These are phyloP conservation scores for Gypsophila paniculata DNA, from an alignment of 179 eudicot species.

Conservation along the genomic window DNA sequence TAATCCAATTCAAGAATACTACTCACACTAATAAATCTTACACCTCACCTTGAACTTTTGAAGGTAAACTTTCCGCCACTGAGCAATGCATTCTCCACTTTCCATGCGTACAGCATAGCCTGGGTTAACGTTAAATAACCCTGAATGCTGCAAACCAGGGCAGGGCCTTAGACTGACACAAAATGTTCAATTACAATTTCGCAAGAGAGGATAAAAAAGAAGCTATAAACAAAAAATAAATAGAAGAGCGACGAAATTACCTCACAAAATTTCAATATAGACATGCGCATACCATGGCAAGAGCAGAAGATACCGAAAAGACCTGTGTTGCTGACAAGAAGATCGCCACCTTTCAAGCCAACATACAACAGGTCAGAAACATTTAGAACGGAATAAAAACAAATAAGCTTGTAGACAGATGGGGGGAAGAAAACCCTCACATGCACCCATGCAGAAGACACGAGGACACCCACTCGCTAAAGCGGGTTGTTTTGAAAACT, in stretches of 20 bases:
- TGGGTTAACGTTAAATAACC: slow-evolving; percentile 51
- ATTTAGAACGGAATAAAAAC: not conserved
- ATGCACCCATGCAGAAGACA: slow-evolving; percentile 57
- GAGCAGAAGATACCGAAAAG: slow-evolving; percentile 64
- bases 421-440: slow-evolving; percentile 35
- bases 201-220: not conserved
- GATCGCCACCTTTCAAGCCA: slow-evolving; percentile 50
- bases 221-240: not conserved
- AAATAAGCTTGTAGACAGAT: slow-evolving; percentile 5
- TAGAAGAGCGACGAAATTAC: slow-evolving; percentile 31
- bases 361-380: slow-evolving; percentile 25
- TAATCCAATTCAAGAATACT: slow-evolving; percentile 9
- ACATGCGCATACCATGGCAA: slow-evolving; percentile 67
- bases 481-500: slow-evolving; percentile 24
- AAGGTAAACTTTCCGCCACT: slow-evolving; percentile 57
- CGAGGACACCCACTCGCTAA: slow-evolving; percentile 44
- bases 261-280: slow-evolving; percentile 55
- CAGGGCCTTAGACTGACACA: slow-evolving; percentile 17
- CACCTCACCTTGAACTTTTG: slow-evolving; percentile 47
- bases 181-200: slow-evolving; percentile 2
- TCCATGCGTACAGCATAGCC: slow-evolving; percentile 63
- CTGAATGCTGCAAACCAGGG: slow-evolving; percentile 55
- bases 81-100: slow-evolving; percentile 63
- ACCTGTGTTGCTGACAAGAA: slow-evolving; percentile 58
- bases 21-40: slow-evolving; percentile 10